These are phyloP conservation scores for Chaetomidium leptoderma DNA, from an alignment of 495 filamentous ascomycete genomes.

Conservation along the genomic window DNA sequence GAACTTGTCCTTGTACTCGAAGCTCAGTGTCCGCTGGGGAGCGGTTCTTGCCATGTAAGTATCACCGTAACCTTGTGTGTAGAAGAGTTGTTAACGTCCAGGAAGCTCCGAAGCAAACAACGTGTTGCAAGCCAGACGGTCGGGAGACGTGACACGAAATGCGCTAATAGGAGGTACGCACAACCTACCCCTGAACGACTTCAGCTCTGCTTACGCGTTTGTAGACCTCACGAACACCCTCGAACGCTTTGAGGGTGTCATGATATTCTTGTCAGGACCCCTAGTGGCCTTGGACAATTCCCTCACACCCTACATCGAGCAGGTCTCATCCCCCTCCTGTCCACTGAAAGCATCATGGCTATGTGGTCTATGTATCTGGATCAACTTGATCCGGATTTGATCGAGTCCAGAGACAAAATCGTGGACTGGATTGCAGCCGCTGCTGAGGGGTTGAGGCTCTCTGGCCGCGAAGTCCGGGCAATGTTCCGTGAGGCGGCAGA, in stretches of 20 bases:
- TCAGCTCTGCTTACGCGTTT: neutral
- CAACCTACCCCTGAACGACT: neutral
- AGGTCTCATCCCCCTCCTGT: neutral
- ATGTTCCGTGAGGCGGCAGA: neutral
- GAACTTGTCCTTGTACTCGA: neutral
- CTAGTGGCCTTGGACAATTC: neutral
- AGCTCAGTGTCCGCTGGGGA: slow-evolving; percentile 1
- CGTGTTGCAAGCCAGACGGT: neutral
- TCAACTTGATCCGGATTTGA: neutral
- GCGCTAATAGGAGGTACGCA: neutral
- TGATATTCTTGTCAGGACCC: neutral
- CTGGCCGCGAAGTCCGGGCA: neutral
- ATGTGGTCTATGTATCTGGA: neutral
- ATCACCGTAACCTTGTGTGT: neutral
- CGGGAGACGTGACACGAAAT: neutral
- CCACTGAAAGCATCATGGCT: neutral
- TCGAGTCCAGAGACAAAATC: neutral
- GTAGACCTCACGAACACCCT: neutral
- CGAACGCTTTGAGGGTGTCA: neutral
- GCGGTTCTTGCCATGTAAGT: neutral
- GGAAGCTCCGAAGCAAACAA: neutral
- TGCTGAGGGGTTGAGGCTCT: neutral
- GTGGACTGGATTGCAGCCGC: neutral
- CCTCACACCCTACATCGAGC: neutral
- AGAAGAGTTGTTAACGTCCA: neutral